Evolutionary conservation across 2,329 filamentous ascomycete genomes (phyloP).

Genomic region (Hypocreales sp.): DNA sequence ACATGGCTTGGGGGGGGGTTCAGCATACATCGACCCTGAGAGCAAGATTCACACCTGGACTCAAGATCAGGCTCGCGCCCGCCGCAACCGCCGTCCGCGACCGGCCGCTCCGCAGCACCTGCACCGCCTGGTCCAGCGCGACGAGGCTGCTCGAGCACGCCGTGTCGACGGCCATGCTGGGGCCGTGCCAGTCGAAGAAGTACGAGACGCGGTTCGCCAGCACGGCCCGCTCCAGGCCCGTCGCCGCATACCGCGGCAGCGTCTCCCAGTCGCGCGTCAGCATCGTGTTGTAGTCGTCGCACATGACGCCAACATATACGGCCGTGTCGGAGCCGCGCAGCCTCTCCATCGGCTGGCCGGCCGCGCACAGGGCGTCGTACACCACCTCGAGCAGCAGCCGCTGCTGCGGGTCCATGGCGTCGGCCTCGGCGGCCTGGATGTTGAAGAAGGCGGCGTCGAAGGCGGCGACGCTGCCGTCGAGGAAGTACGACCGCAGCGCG

Average conservation of each 20-base stretch:
- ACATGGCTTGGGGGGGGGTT: too few relatives aligned
- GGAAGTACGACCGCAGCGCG: neutral
- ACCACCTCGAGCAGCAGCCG: neutral
- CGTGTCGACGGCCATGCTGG: constrained; percentile 18
- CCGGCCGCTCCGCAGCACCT: neutral
- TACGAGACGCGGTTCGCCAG: constrained; percentile 1
- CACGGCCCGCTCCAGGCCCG: neutral
- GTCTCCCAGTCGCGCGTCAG: neutral
- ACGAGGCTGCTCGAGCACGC: constrained; percentile 19
- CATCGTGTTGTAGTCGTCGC: neutral
- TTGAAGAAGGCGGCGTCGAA: neutral
- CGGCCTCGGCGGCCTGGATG: neutral
- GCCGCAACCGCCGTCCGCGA: neutral
- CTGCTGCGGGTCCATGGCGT: neutral
- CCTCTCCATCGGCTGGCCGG: neutral
- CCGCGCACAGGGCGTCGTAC: neutral
- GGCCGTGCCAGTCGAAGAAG: constrained; percentile 3
- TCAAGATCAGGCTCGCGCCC: neutral
- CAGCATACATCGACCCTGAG: too few relatives aligned
- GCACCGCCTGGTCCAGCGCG: constrained; percentile 1
- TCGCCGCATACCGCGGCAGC: neutral
- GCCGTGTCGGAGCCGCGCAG: neutral
- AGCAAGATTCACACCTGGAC: too few relatives aligned
- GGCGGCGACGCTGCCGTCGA: neutral
- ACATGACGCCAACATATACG: neutral